phyloP scores from a whole-genome alignment of 2,329 filamentous ascomycete genomes.

The Xylariomycetidae sp. region DNA sequence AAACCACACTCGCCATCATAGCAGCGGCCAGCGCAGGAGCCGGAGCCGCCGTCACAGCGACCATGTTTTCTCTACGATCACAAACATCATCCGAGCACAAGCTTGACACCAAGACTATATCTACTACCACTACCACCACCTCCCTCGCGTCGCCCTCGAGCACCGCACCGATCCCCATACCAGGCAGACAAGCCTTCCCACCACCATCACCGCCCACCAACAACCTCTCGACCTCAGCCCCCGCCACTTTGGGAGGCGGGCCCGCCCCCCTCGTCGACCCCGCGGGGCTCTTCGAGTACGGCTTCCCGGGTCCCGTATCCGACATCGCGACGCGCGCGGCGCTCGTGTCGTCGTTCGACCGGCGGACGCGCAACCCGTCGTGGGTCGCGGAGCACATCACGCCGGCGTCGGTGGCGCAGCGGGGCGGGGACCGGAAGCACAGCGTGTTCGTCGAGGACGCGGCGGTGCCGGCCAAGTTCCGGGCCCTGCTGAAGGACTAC shows the following conservation, averaged over 20 bases:
- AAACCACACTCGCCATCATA: constrained; percentile 69
- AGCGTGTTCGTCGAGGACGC: constrained; percentile 79
- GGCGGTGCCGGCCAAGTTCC: constrained; percentile 77
- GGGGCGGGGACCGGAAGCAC: constrained; percentile 78
- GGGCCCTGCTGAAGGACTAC: constrained; percentile 89
- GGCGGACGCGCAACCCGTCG: constrained; percentile 81
- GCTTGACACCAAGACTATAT: constrained; percentile 38
- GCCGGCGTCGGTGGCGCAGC: constrained; percentile 68
- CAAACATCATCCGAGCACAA: constrained; percentile 22
- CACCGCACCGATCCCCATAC: constrained; percentile 38
- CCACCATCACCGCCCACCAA: constrained; percentile 23
- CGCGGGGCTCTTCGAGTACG: constrained; percentile 73
- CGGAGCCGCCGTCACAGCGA: constrained; percentile 68
- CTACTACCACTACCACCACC: constrained; percentile 27
- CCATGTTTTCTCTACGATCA: constrained; percentile 58
- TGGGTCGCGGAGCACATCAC: constrained; percentile 99
- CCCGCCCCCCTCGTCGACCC: constrained; percentile 58
- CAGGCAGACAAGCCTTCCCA: constrained; percentile 54
- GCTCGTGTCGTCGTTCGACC: constrained; percentile 84
- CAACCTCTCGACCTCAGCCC: constrained; percentile 23
- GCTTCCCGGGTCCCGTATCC: constrained; percentile 85
- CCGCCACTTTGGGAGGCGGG: constrained; percentile 27
- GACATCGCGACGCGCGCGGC: constrained; percentile 75
- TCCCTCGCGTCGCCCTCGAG: constrained; percentile 28
- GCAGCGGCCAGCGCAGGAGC: constrained; percentile 72